phyloP scores from a whole-genome alignment of 176 grass and related monocot species.

The Oryza nivara region DNA sequence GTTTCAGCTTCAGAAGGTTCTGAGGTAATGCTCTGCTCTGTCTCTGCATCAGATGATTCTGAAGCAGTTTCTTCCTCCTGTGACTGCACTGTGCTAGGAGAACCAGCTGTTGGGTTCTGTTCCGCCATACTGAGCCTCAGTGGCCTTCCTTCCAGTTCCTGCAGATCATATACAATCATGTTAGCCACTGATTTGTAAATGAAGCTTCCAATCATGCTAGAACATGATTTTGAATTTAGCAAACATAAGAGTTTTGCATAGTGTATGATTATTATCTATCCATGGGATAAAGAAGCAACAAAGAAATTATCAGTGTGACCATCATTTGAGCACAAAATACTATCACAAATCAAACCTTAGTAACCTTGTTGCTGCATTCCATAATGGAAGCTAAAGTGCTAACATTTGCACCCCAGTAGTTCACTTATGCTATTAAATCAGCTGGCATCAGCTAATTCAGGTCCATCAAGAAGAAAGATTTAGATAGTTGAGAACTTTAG shows the following conservation, averaged over 20 bases:
- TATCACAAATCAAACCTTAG: background rate
- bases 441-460: background rate
- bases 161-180: constrained; percentile 25
- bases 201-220: background rate
- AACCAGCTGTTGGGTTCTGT: constrained; percentile 49
- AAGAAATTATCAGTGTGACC: background rate
- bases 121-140: constrained; percentile 68
- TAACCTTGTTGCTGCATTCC: background rate
- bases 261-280: background rate
- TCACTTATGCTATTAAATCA: background rate
- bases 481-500: background rate
- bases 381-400: background rate
- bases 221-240: background rate
- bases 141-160: constrained; percentile 89
- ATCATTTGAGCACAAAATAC: constrained; percentile 2
- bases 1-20: constrained; percentile 24
- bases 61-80: constrained; percentile 38
- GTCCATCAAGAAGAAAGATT: background rate
- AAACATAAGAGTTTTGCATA: background rate
- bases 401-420: background rate
- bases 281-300: background rate
- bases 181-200: background rate
- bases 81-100: constrained; percentile 22
- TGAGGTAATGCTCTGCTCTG: constrained; percentile 5
- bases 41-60: constrained; percentile 22